A percentile compares a stretch with the other conserved stretches of the same genome.
Conservation (phyloP, 2,329 filamentous ascomycete genomes). For the Colletotrichum euphorbiae region DNA sequence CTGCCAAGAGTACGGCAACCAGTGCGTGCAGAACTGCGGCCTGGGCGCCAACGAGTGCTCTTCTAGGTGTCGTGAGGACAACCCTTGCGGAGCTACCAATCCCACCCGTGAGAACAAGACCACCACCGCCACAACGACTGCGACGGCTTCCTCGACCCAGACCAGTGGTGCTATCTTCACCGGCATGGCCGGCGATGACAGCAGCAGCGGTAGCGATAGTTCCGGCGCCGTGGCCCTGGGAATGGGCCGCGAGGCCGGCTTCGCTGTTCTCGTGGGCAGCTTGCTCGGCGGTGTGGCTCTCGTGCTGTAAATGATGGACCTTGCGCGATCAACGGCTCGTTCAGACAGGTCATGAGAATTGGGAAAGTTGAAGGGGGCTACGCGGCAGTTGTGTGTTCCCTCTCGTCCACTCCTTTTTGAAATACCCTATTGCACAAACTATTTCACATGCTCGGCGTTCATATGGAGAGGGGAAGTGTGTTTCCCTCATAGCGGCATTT, state of each 20-base stretch:
- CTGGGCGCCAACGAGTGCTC: constrained; percentile 67
- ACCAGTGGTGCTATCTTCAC: constrained; percentile 54
- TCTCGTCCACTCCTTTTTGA: constrained; percentile 36
- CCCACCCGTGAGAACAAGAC: constrained; percentile 74
- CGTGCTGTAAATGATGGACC: constrained; percentile 42
- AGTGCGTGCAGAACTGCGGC: constrained; percentile 72
- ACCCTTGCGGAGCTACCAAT: constrained; percentile 78
- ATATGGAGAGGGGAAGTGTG: not conserved
- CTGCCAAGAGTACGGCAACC: constrained; percentile 77
- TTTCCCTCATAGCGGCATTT: constrained; percentile 9
- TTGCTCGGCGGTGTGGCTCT: constrained; percentile 56
- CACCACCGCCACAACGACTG: constrained; percentile 58
- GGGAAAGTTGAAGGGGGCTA: not conserved
- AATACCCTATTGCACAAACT: constrained; percentile 36
- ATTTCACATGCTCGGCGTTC: constrained; percentile 37
- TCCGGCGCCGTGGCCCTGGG: constrained; percentile 48
- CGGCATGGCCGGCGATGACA: constrained; percentile 42
- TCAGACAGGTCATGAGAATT: too few relatives aligned
- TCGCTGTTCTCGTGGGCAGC: constrained; percentile 52
- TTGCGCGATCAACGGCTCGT: not conserved
- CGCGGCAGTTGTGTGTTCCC: constrained; percentile 20
- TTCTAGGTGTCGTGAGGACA: constrained; percentile 69
- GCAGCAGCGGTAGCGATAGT: constrained; percentile 36
- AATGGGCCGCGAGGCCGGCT: constrained; percentile 51
- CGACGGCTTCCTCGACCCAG: constrained; percentile 48